Conservation (phyloP, 2,329 filamentous ascomycete genomes). For the Acrocalymma vagum region DNA sequence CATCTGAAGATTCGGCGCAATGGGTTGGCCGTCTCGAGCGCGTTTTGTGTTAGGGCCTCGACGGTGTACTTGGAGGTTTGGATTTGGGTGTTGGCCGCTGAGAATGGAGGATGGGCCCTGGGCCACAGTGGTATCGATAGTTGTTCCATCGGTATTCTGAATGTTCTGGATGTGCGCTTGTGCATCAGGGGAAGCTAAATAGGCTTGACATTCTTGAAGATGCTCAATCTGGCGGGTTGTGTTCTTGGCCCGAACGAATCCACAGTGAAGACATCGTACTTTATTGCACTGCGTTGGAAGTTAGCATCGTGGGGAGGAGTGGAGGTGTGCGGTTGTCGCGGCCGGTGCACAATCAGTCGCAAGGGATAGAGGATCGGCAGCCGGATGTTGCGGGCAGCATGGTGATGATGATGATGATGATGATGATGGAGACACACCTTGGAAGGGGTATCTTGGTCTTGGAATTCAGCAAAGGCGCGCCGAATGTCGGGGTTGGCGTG, state of each 20-base stretch:
- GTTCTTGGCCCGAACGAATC: slow-evolving; percentile 60
- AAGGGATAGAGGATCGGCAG: not conserved
- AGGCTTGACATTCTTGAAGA: slow-evolving; percentile 55
- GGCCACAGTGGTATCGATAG: slow-evolving; percentile 19
- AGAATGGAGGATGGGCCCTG: slow-evolving; percentile 47
- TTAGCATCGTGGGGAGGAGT: not conserved
- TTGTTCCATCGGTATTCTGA: slow-evolving; percentile 24
- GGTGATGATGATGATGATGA: no score
- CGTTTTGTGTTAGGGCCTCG: slow-evolving; percentile 53
- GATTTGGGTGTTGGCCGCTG: slow-evolving; percentile 57
- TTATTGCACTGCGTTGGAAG: slow-evolving; percentile 52
- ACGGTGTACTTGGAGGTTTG: slow-evolving; percentile 55
- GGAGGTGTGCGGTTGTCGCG: not conserved
- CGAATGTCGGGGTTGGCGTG: slow-evolving; percentile 54
- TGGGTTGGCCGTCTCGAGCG: slow-evolving; percentile 45
- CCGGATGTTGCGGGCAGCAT: no score
- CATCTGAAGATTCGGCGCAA: slow-evolving; percentile 38
- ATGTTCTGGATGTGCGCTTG: slow-evolving; percentile 39
- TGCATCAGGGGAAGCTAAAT: slow-evolving; percentile 55
- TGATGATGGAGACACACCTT: slow-evolving; percentile 40
- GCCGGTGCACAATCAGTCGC: not conserved
- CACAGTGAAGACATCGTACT: slow-evolving; percentile 58
- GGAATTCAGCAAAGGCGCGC: slow-evolving; percentile 50
- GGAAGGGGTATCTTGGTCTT: slow-evolving; percentile 51
- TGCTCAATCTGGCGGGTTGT: slow-evolving; percentile 61